These are phyloP conservation scores for Nissolia schottii DNA, from an alignment of 306 rosid species.

Conservation along the genomic window DNA sequence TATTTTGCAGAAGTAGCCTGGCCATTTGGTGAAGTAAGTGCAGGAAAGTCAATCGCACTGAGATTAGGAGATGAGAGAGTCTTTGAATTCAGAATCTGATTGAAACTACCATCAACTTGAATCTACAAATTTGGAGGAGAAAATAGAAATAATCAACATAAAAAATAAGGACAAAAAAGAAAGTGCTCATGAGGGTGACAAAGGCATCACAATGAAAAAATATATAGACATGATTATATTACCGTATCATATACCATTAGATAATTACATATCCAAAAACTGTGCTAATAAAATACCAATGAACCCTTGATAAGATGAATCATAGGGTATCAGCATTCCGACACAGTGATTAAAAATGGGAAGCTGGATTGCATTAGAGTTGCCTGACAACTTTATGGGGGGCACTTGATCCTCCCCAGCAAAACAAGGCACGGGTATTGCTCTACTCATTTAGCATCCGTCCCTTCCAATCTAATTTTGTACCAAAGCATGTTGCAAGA, in stretches of 20 bases:
- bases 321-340: not conserved
- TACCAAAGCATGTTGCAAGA: constrained; percentile 3
- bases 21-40: constrained; percentile 49
- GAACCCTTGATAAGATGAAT: not conserved
- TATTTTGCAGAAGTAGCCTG: constrained; percentile 45
- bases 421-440: constrained; percentile 40
- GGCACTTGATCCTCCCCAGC: constrained; percentile 40
- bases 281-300: not conserved
- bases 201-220: not conserved
- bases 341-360: constrained; percentile 22
- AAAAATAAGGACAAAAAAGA: not conserved
- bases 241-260: constrained; percentile 6
- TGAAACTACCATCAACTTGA: constrained; percentile 68
- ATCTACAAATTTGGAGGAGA: constrained; percentile 43
- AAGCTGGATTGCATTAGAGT: constrained; percentile 27
- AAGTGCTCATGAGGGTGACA: not conserved
- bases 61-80: constrained; percentile 59
- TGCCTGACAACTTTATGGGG: constrained; percentile 30
- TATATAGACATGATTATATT: not conserved
- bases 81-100: constrained; percentile 58
- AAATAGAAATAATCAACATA: not conserved
- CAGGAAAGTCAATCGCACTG: constrained; percentile 66
- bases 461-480: constrained; percentile 2
- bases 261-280: not conserved
- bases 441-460: constrained; percentile 29